phyloP scores from a whole-genome alignment of 805 yeast species.

The Nakazawaea sp. region DNA sequence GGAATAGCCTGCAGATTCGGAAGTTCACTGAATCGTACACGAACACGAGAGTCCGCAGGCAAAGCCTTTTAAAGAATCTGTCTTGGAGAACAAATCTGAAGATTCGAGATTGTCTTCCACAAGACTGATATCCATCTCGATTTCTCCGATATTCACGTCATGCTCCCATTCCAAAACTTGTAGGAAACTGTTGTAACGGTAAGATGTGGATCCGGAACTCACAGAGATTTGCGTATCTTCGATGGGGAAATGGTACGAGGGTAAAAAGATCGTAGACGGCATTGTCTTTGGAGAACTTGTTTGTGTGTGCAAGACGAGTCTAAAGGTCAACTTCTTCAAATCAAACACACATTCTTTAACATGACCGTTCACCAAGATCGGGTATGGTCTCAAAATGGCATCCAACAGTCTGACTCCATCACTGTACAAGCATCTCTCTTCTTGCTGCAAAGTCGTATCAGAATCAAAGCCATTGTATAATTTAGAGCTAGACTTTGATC shows the following conservation, averaged over 20 bases:
- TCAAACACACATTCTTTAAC: slow-evolving; percentile 54
- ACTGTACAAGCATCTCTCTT: neutral
- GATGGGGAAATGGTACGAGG: slow-evolving; percentile 61
- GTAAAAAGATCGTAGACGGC: slow-evolving; percentile 63
- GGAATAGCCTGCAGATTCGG: slow-evolving; percentile 24
- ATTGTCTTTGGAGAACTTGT: slow-evolving; percentile 16
- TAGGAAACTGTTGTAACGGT: slow-evolving; percentile 40
- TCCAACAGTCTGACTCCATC: slow-evolving; percentile 70
- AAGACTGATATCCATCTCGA: slow-evolving; percentile 17
- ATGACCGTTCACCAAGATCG: slow-evolving; percentile 56
- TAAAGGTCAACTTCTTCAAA: slow-evolving; percentile 37
- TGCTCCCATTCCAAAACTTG: slow-evolving; percentile 74
- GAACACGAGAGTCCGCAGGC: slow-evolving; percentile 24
- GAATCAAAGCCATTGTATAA: neutral
- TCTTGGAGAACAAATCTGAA: neutral
- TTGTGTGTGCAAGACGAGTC: slow-evolving; percentile 35
- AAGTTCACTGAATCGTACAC: slow-evolving; percentile 11
- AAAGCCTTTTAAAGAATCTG: slow-evolving; percentile 21
- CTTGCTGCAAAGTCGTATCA: neutral
- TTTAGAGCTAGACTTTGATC: slow-evolving; percentile 1
- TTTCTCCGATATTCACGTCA: slow-evolving; percentile 20
- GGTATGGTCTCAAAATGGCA: slow-evolving; percentile 75
- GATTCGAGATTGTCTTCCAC: no score
- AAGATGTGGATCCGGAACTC: slow-evolving; percentile 42
- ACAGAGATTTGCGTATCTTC: slow-evolving; percentile 42